Base-by-base conservation (phyloP, 768 basidiomycete genomes). In the Lactarius evosmus region DNA sequence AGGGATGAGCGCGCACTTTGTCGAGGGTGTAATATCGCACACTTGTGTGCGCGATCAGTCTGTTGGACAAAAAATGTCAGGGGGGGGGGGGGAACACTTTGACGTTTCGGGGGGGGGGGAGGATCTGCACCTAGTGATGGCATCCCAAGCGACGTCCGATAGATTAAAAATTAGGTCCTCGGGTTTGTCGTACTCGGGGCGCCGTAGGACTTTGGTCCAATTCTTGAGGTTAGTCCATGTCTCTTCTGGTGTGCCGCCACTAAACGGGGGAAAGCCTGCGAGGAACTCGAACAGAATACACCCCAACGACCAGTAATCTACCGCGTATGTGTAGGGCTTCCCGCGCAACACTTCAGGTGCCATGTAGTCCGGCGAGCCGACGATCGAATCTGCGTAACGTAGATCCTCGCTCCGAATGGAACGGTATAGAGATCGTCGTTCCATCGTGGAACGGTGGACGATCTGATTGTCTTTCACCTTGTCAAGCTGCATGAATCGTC, bases 161-260 rank as follows among this genome's bases (percentile, higher is more conserved):
- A 99, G 79, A 75, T 98, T 99, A 82, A 98, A 99, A 67, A 98
- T 92, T 46, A 94, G 80, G 74, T 99, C 97, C 73, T 98, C 95
- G 2, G 93, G 91, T 68, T 89, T 88, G 73, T 98, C 95, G 70
- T 98, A 99, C 69, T 95, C 89, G 2, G 97, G 97, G 62, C 97
- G 76, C n/a, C 89, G 80, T 5, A 99, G 80, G 1, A 94, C 93
- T 66, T 90, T 90, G 19, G 88, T 85, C 97, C 97, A 99, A 74
- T 98, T 98, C 77, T 98, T 98, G 66, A 99, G 78, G 76, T 98
- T 98, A 17, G 93, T 93, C 97, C 97, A 99, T 0, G 97, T 99
- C 76, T 99, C 97, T 68, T 99, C 95, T 0, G 95, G 91, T 0
- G 90, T 94, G 44, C 89, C 85, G 19, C 97, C 97, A 53, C 93